phyloP scores from a whole-genome alignment of 2,329 filamentous ascomycete species.

The Calonectria fujianensis region DNA sequence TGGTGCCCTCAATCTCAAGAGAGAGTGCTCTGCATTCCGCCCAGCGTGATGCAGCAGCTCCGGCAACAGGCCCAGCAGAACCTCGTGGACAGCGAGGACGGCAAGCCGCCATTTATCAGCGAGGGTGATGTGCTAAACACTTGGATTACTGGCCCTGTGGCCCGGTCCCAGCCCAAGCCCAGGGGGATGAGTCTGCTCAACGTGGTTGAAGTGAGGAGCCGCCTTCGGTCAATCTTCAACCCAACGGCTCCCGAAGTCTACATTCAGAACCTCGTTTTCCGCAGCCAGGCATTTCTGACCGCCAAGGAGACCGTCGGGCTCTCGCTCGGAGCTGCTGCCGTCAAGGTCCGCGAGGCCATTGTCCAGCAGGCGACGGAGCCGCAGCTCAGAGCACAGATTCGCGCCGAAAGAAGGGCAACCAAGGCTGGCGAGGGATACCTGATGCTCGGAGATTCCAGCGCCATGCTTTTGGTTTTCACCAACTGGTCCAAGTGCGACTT shows the following conservation, averaged over 20 bases:
- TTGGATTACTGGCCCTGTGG: conserved; percentile 3
- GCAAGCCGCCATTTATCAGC: not conserved
- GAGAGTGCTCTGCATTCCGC: not conserved
- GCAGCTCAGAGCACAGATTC: conserved; percentile 9
- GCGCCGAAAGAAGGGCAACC: not conserved
- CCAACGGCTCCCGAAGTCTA: not conserved
- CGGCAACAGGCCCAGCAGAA: conserved; percentile 1
- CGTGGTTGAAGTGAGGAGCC: conserved; percentile 11
- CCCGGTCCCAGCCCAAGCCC: not conserved
- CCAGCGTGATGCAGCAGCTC: conserved; percentile 6
- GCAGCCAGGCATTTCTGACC: conserved; percentile 9
- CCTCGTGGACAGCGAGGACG: not conserved
- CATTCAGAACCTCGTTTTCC: conserved; percentile 17
- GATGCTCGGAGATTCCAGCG: not conserved
- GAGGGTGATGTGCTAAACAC: conserved; percentile 7
- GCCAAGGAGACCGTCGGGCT: not conserved
- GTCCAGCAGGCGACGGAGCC: conserved; percentile 6
- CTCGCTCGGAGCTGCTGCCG: not conserved
- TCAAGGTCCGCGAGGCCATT: conserved; percentile 8
- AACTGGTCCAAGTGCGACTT: conserved; percentile 25
- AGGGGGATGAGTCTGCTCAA: conserved; percentile 9
- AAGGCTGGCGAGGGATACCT: not conserved
- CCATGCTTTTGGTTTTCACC: conserved; percentile 10
- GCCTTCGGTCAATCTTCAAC: not conserved
- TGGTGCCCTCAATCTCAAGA: conserved; percentile 3